These are phyloP conservation scores for Lanmaoa pseudosensibilis DNA, from an alignment of 768 basidiomycete genomes.

Conservation along the genomic window DNA sequence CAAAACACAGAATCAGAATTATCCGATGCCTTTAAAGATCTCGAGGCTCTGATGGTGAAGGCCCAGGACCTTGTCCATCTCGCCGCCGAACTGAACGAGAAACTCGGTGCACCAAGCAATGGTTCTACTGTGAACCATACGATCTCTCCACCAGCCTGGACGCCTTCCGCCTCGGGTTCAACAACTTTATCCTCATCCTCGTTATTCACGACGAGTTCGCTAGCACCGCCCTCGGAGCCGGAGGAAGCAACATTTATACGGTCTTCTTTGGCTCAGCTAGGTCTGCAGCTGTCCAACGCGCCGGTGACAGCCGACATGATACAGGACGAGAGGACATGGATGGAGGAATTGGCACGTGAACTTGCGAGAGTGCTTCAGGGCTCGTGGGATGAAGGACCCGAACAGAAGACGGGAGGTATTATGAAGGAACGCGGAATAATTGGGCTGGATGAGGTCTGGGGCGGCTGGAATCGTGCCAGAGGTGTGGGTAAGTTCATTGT, in stretches of 20 bases:
- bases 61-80: slow-evolving; percentile 91
- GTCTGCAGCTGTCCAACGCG: slow-evolving; percentile 71
- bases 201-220: slow-evolving; percentile 27
- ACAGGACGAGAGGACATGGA: slow-evolving; percentile 76
- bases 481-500: slow-evolving; percentile 64
- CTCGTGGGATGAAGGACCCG: slow-evolving; percentile 15
- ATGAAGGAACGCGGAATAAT: slow-evolving; percentile 81
- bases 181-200: slow-evolving; percentile 23
- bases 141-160: slow-evolving; percentile 14
- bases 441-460: slow-evolving; percentile 92
- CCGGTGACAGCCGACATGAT: slow-evolving; percentile 91
- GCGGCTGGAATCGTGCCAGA: slow-evolving; percentile 90
- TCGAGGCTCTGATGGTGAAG: slow-evolving; percentile 88
- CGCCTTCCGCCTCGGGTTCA: slow-evolving; percentile 20
- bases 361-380: slow-evolving; percentile 71
- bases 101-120: slow-evolving; percentile 51
- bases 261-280: slow-evolving; percentile 86
- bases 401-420: slow-evolving; percentile 47
- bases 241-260: slow-evolving; percentile 88
- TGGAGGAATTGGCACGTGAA: slow-evolving; percentile 79
- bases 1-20: slow-evolving; percentile 65
- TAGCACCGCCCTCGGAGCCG: slow-evolving; percentile 53
- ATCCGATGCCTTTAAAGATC: slow-evolving; percentile 76
- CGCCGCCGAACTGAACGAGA: slow-evolving; percentile 85
- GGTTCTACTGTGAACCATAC: slow-evolving; percentile 5